These are phyloP conservation scores for Naganishia vishniacii DNA, from an alignment of 768 basidiomycete genomes.

Conservation along the genomic window DNA sequence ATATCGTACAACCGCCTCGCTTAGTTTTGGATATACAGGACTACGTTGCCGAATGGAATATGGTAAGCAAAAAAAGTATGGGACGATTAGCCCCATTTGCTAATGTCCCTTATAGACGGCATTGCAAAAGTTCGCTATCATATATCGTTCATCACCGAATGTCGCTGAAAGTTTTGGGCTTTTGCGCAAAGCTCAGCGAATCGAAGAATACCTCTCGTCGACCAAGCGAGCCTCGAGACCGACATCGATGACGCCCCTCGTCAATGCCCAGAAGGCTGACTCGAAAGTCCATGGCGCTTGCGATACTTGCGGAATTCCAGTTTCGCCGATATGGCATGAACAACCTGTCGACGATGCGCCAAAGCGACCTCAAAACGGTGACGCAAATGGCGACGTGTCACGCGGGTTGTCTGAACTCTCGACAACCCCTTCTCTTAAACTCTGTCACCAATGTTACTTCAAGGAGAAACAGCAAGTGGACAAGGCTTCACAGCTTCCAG, in stretches of 20 bases:
- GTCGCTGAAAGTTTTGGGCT: background rate
- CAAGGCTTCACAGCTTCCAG: background rate
- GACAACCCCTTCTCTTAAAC: background rate
- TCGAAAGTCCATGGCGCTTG: background rate
- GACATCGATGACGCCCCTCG: background rate
- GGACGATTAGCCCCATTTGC: background rate
- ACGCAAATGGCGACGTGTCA: background rate
- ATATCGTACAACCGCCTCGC: background rate
- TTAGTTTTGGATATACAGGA: conserved; percentile 12
- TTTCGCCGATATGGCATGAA: conserved; percentile 14
- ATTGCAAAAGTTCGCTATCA: conserved; percentile 8
- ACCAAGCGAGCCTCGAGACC: background rate
- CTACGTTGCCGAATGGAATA: conserved; percentile 10
- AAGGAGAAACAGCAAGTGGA: background rate
- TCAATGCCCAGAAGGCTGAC: background rate
- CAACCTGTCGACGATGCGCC: background rate
- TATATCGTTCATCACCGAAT: conserved; percentile 6
- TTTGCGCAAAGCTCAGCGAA: conserved; percentile 24
- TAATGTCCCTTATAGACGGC: conserved; percentile 6
- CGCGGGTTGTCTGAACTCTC: background rate
- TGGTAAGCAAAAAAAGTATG: background rate
- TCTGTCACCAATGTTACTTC: conserved; percentile 5
- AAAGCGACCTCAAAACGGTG: background rate
- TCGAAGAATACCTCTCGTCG: conserved; percentile 17
- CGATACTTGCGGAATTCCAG: background rate